Conservation (phyloP, 495 filamentous ascomycete species). For the Rhypophila decipiens region DNA sequence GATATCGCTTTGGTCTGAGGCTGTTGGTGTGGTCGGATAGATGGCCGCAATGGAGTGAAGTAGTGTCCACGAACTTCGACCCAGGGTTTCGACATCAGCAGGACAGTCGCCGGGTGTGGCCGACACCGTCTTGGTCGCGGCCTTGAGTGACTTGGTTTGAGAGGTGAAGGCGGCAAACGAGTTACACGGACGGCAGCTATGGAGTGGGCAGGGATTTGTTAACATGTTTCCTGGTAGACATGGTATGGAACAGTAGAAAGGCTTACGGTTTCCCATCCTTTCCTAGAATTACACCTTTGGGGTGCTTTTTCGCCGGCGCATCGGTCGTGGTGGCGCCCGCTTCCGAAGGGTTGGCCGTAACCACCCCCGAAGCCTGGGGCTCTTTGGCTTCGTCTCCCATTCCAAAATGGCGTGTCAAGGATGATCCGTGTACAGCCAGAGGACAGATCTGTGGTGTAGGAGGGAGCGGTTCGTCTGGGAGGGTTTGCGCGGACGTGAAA, state of each 20-base stretch:
- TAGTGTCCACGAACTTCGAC: constrained; percentile 85
- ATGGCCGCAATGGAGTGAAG: constrained; percentile 83
- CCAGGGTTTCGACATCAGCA: constrained; percentile 77
- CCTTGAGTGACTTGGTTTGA: constrained; percentile 59
- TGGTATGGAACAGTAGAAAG: not conserved
- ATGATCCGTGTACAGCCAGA: not conserved
- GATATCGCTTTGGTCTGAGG: constrained; percentile 65
- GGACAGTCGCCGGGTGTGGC: constrained; percentile 53
- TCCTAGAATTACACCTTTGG: constrained; percentile 79
- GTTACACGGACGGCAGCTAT: constrained; percentile 84
- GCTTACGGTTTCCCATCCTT: constrained; percentile 95
- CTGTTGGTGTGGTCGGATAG: constrained; percentile 65
- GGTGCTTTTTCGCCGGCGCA: constrained; percentile 36
- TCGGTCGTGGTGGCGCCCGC: constrained; percentile 2
- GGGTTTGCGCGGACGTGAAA: too few species aligned
- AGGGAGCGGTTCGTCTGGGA: too few species aligned
- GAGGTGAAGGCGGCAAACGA: constrained; percentile 54
- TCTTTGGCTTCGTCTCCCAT: constrained; percentile 17
- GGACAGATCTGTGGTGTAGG: too few species aligned
- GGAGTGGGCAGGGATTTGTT: not conserved
- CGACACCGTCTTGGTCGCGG: constrained; percentile 16
- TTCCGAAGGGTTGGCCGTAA: not conserved
- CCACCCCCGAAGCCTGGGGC: constrained; percentile 7
- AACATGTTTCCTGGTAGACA: not conserved
- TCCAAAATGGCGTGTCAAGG: not conserved